A percentile compares a stretch with the other conserved stretches of the same genome.
Conservation (phyloP, 345 rosid species). For the Arabis alpina region DNA sequence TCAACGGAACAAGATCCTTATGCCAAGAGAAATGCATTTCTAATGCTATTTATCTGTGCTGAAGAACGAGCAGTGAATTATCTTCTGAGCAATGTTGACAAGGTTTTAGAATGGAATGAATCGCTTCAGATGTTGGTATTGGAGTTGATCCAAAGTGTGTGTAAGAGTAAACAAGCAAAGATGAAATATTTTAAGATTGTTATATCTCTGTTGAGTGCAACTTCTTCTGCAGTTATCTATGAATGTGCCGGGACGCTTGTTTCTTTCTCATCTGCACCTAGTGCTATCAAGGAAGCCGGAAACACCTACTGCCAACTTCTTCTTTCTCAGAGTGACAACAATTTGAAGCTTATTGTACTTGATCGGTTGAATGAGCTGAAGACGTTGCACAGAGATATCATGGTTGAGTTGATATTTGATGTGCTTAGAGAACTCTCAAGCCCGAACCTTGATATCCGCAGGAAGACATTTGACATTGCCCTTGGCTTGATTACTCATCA, state of each 20-base stretch:
- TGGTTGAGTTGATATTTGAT: constrained; percentile 89
- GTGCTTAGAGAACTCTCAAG: constrained; percentile 91
- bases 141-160: constrained; percentile 75
- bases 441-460: constrained; percentile 80
- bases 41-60: constrained; percentile 77
- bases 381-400: constrained; percentile 71
- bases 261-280: constrained; percentile 87
- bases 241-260: constrained; percentile 85
- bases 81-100: constrained; percentile 69
- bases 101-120: constrained; percentile 73
- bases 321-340: constrained; percentile 86
- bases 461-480: constrained; percentile 81
- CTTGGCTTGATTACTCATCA: constrained; percentile 80
- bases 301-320: constrained; percentile 84
- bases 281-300: constrained; percentile 83
- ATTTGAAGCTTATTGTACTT: constrained; percentile 85
- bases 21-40: constrained; percentile 78
- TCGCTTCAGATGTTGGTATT: constrained; percentile 76
- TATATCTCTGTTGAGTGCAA: constrained; percentile 71
- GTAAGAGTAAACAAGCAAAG: constrained; percentile 63
- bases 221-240: constrained; percentile 69
- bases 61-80: constrained; percentile 68
- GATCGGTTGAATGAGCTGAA: constrained; percentile 80
- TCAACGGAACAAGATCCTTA: constrained; percentile 73
- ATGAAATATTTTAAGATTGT: constrained; percentile 74